phyloP scores from a whole-genome alignment of 306 rosid genomes.

The Neltuma alba region DNA sequence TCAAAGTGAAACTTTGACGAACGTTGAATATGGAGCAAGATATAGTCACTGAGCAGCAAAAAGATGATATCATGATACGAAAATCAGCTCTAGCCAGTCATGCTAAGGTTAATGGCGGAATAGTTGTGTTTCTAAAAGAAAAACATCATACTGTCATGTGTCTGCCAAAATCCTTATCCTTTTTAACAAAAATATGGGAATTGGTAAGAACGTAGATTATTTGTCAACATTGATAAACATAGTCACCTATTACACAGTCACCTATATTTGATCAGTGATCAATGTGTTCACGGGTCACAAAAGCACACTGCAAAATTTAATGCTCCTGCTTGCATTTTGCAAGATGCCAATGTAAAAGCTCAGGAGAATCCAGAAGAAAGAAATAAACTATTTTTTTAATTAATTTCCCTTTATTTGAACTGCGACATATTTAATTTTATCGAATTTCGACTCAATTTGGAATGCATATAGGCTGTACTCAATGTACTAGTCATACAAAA shows the following conservation, averaged over 20 bases:
- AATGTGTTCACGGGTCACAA: background rate
- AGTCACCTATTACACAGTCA: background rate
- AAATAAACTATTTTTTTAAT: background rate
- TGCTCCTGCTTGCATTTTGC: background rate
- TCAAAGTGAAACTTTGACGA: background rate
- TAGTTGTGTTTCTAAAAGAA: background rate
- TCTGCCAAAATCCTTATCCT: background rate
- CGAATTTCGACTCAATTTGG: too few relatives aligned
- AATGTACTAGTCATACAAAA: too few relatives aligned
- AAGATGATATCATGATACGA: background rate
- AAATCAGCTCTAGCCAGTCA: background rate
- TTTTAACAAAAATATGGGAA: background rate
- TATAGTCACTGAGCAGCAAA: background rate
- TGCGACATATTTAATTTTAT: background rate
- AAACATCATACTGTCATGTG: background rate
- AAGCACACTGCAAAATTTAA: background rate
- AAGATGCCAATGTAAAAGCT: background rate
- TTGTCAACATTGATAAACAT: background rate
- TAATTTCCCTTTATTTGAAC: background rate
- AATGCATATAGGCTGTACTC: too few relatives aligned
- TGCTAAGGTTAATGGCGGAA: background rate
- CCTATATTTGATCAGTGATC: background rate
- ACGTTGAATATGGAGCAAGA: background rate
- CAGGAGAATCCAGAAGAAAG: background rate
- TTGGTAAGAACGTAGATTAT: background rate